Conservation (phyloP, 768 basidiomycete genomes). For the Multifurca ochricompacta region DNA sequence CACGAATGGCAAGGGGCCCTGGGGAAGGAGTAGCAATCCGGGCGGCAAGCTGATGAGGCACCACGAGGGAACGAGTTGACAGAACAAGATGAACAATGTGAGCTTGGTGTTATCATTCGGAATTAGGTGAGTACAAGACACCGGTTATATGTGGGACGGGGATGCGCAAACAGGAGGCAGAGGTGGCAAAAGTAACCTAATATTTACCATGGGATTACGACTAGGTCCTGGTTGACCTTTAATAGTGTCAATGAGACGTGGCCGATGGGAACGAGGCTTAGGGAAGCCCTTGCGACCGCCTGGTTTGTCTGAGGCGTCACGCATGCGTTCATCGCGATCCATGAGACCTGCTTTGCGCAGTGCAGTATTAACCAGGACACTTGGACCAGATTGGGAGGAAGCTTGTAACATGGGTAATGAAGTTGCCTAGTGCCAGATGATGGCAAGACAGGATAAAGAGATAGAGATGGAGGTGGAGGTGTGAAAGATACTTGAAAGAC, state of each 20-base stretch:
- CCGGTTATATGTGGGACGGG: conserved; percentile 14
- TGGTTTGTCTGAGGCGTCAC: conserved; percentile 58
- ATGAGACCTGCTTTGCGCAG: conserved; percentile 68
- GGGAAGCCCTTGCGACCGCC: conserved; percentile 65
- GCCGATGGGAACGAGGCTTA: conserved; percentile 54
- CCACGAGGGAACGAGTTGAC: conserved; percentile 29
- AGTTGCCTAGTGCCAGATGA: not conserved
- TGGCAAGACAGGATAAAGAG: conserved; percentile 7
- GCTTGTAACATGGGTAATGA: conserved; percentile 46
- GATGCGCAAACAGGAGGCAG: conserved; percentile 18
- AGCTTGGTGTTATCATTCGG: conserved; percentile 30
- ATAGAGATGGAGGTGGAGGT: conserved; percentile 12
- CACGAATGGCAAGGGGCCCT: conserved; percentile 57
- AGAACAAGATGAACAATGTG: conserved; percentile 34
- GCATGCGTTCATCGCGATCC: conserved; percentile 70
- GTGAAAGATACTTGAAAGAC: not conserved
- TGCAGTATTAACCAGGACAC: conserved; percentile 51
- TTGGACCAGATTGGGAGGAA: conserved; percentile 50
- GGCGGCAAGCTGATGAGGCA: conserved; percentile 34
- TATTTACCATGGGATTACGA: conserved; percentile 64
- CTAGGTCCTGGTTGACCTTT: conserved; percentile 43
- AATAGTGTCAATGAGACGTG: conserved; percentile 50
- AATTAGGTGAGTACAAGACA: conserved; percentile 23
- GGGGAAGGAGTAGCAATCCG: conserved; percentile 31
- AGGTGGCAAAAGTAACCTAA: conserved; percentile 30